Base-by-base conservation (phyloP, 78 protist genomes). In the Cavenderia fasciculata region DNA sequence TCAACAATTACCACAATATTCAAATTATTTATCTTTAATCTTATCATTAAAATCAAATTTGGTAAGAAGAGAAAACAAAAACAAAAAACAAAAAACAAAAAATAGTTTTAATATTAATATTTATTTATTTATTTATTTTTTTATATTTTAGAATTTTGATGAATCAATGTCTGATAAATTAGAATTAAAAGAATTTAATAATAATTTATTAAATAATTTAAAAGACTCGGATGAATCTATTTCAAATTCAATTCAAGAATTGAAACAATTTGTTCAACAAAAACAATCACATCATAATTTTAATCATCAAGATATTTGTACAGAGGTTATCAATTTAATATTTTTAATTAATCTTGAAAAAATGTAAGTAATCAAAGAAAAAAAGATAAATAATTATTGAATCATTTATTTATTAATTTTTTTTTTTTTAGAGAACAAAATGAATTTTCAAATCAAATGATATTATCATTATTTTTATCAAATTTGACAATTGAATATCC, bases 391-490 rank as follows among this genome's bases (percentile, higher is more conserved):
- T 14, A 52, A 19, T 19, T 21, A 52, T n/a, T n/a, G n/a, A n/a
- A n/a, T n/a, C n/a, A n/a, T n/a, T 10, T 3, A 3, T 52, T 52
- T 52, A 52, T 19, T 52, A 52, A 52, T 19, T 3, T 52, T 19
- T 19, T 52, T 40, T 36, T 65, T 34, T 23, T 38, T 68, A 46
- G 59, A 16, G 41, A 23, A 41, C 18, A 49, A 14, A 27, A 56
- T 56, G 47, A 56, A 59, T 41, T 41, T 41, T 8, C 52, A 38
- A 33, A 40, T 34, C 88, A 79, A 31, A 75, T 19, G 43, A n/a
- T 61, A 34, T 38, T 77, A 19, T 36, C 87, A 49, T 47, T 19
- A 38, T 43, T 82, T 6, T 31, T 82, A 52, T 82, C 77, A 31
- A 54, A 44, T 4, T 68, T 68, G 19, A 68, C 71, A 18, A 68